A percentile compares a stretch with the other conserved stretches of the same genome.
These are phyloP conservation scores for Nakaseomyces delphensis DNA, from an alignment of 1,139 yeast genomes.

Conservation along the genomic window DNA sequence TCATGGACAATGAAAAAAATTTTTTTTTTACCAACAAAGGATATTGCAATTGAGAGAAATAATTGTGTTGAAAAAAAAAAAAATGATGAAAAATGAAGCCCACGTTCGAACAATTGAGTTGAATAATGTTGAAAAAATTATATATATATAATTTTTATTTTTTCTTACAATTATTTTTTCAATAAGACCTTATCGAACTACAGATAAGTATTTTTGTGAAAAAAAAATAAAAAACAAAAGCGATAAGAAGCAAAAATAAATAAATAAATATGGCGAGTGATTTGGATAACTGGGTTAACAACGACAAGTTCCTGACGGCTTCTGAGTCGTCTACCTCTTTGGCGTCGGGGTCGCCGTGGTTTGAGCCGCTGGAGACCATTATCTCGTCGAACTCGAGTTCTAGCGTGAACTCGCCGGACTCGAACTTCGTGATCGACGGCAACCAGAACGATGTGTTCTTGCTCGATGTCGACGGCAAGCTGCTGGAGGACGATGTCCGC, in stretches of 20 bases:
- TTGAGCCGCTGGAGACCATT: conserved; percentile 23
- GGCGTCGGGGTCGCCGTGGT: conserved; percentile 20
- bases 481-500: neutral
- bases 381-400: conserved; percentile 24
- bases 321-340: conserved; percentile 4
- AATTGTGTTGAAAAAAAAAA: no score
- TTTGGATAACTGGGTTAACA: conserved; percentile 6
- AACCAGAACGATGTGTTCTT: conserved; percentile 5
- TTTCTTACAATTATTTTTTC: no score
- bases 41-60: no score
- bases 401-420: conserved; percentile 24
- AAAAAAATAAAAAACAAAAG: neutral
- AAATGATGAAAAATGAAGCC: no score
- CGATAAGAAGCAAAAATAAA: neutral
- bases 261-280: conserved; percentile 4
- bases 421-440: conserved; percentile 6
- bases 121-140: no score
- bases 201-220: neutral
- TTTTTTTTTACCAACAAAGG: no score
- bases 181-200: no score
- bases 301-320: conserved; percentile 2
- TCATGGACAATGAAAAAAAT: no score
- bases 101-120: no score
- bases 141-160: no score
- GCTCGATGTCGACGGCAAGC: conserved; percentile 1